These are phyloP conservation scores for Truncatella angustata DNA, from an alignment of 2,329 filamentous ascomycete genomes.

Conservation along the genomic window DNA sequence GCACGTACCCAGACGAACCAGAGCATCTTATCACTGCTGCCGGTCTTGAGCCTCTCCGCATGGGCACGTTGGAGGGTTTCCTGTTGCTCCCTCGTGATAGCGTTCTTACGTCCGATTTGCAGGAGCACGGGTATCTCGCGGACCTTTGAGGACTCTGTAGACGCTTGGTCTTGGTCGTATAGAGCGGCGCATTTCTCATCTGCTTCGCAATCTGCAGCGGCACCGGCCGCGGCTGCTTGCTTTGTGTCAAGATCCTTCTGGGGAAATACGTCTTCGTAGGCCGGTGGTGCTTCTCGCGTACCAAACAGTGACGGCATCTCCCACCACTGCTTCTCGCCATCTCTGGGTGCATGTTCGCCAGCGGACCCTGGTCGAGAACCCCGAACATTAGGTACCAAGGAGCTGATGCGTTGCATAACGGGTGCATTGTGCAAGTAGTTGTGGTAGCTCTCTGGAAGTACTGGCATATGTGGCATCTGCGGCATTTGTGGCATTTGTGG, in stretches of 20 bases:
- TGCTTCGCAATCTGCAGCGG: conserved; percentile 56
- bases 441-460: conserved; percentile 72
- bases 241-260: conserved; percentile 52
- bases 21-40: conserved; percentile 63
- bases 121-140: conserved; percentile 41
- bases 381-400: conserved; percentile 66
- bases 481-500: conserved; percentile 54
- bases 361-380: conserved; percentile 48
- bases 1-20: conserved; percentile 65
- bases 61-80: conserved; percentile 61
- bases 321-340: conserved; percentile 63
- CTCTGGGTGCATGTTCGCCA: conserved; percentile 37
- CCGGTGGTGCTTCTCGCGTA: conserved; percentile 55
- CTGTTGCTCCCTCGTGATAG: conserved; percentile 64
- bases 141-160: conserved; percentile 28
- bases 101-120: conserved; percentile 61
- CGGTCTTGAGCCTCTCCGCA: conserved; percentile 60
- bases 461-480: conserved; percentile 55
- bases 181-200: conserved; percentile 55
- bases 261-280: conserved; percentile 79
- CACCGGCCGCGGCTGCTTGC: conserved; percentile 44
- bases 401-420: conserved; percentile 70
- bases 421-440: conserved; percentile 57
- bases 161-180: conserved; percentile 43
- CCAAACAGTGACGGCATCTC: conserved; percentile 57